A percentile compares a stretch with the other conserved stretches of the same genome.
These are phyloP conservation scores for Venturia nashicola DNA, from an alignment of 2,329 filamentous ascomycete species.

Conservation along the genomic window DNA sequence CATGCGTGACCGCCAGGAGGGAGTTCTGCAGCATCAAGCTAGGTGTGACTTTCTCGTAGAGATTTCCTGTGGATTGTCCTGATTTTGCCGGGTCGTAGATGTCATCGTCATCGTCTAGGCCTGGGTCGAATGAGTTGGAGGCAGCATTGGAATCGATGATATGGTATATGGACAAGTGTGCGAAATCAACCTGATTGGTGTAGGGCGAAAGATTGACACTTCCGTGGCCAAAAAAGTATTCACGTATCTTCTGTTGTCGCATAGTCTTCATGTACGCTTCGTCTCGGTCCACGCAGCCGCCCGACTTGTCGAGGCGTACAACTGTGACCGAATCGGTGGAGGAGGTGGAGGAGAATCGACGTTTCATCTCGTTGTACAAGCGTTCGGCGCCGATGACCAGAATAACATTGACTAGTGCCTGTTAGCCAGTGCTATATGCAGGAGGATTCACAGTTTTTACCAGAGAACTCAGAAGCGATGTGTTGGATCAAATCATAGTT, in stretches of 20 bases:
- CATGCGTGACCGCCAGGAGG: slow-evolving; percentile 75
- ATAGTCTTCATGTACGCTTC: slow-evolving; percentile 59
- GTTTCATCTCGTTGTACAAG: slow-evolving; percentile 61
- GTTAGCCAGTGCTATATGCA: slow-evolving; percentile 6
- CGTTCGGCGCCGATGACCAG: slow-evolving; percentile 70
- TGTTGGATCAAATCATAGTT: slow-evolving; percentile 71
- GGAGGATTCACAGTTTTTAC: slow-evolving; percentile 23
- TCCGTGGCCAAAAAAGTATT: slow-evolving; percentile 84
- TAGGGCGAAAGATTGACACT: slow-evolving; percentile 72
- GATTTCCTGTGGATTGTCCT: slow-evolving; percentile 18
- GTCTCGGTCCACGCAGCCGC: slow-evolving; percentile 70
- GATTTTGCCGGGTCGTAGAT: slow-evolving; percentile 23
- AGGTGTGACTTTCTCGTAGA: slow-evolving; percentile 53
- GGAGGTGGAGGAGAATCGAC: slow-evolving; percentile 45
- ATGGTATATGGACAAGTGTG: slow-evolving; percentile 61
- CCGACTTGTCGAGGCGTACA: slow-evolving; percentile 70
- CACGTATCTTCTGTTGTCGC: slow-evolving; percentile 66
- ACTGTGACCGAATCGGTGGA: slow-evolving; percentile 60
- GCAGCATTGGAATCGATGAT: slow-evolving; percentile 36
- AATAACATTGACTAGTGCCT: slow-evolving; percentile 28
- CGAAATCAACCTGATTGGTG: slow-evolving; percentile 72
- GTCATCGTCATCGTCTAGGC: slow-evolving; percentile 32
- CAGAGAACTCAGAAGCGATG: slow-evolving; percentile 57
- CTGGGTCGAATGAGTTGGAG: slow-evolving; percentile 21
- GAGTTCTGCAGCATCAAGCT: slow-evolving; percentile 63